Evolutionary conservation across 1,284 basidiomycete genomes (phyloP).

Genomic region (Calocybe gambosa): DNA sequence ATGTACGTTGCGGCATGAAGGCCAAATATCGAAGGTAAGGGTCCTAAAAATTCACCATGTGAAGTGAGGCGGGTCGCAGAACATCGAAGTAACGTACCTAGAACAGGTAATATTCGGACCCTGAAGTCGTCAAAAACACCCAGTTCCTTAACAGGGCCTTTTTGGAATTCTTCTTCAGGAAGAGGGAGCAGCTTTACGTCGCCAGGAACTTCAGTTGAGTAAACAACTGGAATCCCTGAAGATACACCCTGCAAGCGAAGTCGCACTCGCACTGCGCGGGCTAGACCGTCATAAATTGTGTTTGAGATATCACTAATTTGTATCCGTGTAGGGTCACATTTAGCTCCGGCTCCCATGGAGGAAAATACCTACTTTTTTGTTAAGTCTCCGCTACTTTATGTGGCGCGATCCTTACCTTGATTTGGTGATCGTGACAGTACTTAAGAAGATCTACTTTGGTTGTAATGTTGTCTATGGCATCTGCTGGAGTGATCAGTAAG

Average conservation of each 20-base stretch:
- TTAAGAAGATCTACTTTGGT: conserved; percentile 90
- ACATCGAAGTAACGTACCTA: conserved; percentile 43
- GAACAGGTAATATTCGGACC: conserved; percentile 83
- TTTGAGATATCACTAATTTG: conserved; percentile 94
- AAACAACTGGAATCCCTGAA: conserved; percentile 88
- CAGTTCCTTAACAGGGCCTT: conserved; percentile 87
- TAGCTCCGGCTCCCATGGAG: conserved; percentile 97
- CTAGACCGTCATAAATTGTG: conserved; percentile 94
- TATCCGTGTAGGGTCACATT: conserved; percentile 90
- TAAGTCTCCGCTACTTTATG: background rate
- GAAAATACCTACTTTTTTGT: conserved; percentile 68
- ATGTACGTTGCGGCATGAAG: conserved; percentile 85
- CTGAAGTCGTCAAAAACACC: conserved; percentile 93
- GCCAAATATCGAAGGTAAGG: conserved; percentile 85
- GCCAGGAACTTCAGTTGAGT: conserved; percentile 90
- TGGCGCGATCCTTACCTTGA: conserved; percentile 50
- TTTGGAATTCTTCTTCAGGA: conserved; percentile 87
- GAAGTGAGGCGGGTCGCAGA: background rate
- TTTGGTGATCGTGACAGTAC: conserved; percentile 69
- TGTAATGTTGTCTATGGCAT: conserved; percentile 95
- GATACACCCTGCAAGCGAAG: conserved; percentile 67
- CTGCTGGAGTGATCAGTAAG: conserved; percentile 29
- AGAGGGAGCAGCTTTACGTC: conserved; percentile 88
- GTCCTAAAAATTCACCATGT: conserved; percentile 38
- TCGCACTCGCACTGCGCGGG: conserved; percentile 81